These are phyloP conservation scores for Aspergillus phoenicis DNA, from an alignment of 2,329 filamentous ascomycete genomes.

Conservation along the genomic window DNA sequence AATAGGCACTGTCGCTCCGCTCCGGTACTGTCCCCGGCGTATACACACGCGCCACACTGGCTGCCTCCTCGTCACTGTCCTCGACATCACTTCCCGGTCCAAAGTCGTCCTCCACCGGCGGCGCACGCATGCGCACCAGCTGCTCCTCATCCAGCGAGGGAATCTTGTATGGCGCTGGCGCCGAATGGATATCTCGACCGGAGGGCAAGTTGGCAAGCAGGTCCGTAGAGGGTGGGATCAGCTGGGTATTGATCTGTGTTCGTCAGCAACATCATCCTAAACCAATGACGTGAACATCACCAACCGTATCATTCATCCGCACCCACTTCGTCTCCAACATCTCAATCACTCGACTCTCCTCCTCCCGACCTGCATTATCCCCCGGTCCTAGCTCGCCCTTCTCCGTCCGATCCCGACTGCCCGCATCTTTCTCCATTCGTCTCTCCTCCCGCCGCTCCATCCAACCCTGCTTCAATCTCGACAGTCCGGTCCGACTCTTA, in stretches of 20 bases:
- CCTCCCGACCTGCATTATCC: constrained; percentile 77
- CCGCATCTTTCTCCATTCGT: constrained; percentile 68
- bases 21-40: constrained; percentile 41
- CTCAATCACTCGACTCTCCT: constrained; percentile 82
- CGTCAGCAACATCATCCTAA: constrained; percentile 9
- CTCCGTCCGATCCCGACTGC: constrained; percentile 40
- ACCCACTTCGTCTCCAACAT: constrained; percentile 88
- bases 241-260: constrained; percentile 73
- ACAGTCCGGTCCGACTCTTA: constrained; percentile 37
- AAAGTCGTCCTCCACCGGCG: constrained; percentile 54
- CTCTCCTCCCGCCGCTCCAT: constrained; percentile 77
- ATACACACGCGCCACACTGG: constrained; percentile 17
- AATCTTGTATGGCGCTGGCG: constrained; percentile 66
- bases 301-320: constrained; percentile 82
- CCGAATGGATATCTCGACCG: constrained; percentile 77
- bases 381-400: constrained; percentile 53
- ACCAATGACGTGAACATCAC: neutral
- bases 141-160: constrained; percentile 66
- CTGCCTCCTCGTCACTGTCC: constrained; percentile 46
- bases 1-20: constrained; percentile 40
- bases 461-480: constrained; percentile 71
- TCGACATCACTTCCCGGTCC: constrained; percentile 44
- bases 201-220: constrained; percentile 80
- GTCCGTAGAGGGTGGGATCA: constrained; percentile 70
- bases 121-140: constrained; percentile 61